A percentile compares a stretch with the other conserved stretches of the same genome.
These are phyloP conservation scores for Ormosia semicastrata DNA, from an alignment of 306 rosid genomes.

Conservation along the genomic window DNA sequence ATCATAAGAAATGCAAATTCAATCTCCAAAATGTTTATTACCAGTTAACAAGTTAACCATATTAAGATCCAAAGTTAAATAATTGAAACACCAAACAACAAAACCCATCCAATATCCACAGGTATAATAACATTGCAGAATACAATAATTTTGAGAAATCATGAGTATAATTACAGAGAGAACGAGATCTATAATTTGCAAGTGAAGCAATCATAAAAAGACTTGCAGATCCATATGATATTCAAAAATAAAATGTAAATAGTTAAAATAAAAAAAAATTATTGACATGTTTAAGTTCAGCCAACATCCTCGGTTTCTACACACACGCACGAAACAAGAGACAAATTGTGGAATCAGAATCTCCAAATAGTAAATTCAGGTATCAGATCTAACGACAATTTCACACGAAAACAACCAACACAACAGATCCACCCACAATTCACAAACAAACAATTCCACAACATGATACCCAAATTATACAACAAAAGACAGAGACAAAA, in stretches of 20 bases:
- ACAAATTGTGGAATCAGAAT: slow-evolving; percentile 20
- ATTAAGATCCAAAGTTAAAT: background rate
- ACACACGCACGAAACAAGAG: background rate
- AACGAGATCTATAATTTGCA: slow-evolving; percentile 41
- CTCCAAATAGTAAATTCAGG: background rate
- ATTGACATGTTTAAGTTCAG: background rate
- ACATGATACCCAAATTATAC: background rate
- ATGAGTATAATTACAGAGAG: background rate
- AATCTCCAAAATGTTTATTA: background rate
- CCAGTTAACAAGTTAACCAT: background rate
- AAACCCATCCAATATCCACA: background rate
- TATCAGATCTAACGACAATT: slow-evolving; percentile 42
- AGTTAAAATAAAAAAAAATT: background rate
- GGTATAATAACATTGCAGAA: background rate
- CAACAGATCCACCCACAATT: slow-evolving; percentile 35
- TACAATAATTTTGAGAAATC: background rate
- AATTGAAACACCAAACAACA: background rate
- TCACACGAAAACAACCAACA: slow-evolving; percentile 16
- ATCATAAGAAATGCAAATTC: background rate
- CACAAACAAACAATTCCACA: slow-evolving; percentile 11
- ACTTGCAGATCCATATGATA: slow-evolving; percentile 17
- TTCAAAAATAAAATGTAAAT: background rate
- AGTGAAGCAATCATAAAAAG: background rate
- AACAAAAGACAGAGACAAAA: too few species aligned
- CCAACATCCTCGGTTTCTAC: background rate